These are phyloP conservation scores for Coccinonectria pachysandricola DNA, from an alignment of 2,329 filamentous ascomycete genomes.

Conservation along the genomic window DNA sequence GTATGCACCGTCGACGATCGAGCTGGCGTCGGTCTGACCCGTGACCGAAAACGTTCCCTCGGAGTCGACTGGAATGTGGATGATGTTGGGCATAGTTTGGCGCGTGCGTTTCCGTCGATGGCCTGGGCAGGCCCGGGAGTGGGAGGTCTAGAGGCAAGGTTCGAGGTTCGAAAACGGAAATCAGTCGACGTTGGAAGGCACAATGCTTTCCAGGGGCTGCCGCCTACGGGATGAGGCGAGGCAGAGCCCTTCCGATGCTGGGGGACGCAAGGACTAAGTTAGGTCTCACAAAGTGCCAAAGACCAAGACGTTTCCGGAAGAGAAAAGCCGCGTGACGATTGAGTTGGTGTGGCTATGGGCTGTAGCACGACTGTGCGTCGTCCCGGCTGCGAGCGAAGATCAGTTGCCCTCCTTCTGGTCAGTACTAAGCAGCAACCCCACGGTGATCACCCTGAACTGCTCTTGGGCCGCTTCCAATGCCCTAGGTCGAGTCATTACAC, in stretches of 20 bases:
- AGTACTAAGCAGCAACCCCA: no score
- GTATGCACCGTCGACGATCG: no score
- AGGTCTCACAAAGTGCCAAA: not conserved
- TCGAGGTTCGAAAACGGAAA: not conserved
- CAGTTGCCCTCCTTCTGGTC: no score
- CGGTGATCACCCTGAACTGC: no score
- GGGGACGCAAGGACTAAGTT: not conserved
- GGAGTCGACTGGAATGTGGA: constrained; percentile 6
- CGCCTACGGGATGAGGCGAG: constrained; percentile 7
- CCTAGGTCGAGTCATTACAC: no score
- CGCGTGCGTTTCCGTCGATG: constrained; percentile 1
- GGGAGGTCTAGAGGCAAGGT: not conserved
- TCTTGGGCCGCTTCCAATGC: no score
- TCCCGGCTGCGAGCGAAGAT: no score
- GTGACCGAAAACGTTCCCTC: constrained; percentile 3
- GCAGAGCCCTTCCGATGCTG: constrained; percentile 1
- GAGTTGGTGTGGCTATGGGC: no score
- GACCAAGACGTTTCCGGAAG: no score
- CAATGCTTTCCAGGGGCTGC: constrained; percentile 3
- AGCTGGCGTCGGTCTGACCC: not conserved
- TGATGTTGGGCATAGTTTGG: constrained; percentile 1
- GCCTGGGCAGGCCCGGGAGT: constrained; percentile 1
- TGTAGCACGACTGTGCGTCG: no score
- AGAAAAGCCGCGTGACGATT: no score
- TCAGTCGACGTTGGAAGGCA: not conserved